Conservation (phyloP, 768 basidiomycete genomes). For the Xerocomus potaroensis region DNA sequence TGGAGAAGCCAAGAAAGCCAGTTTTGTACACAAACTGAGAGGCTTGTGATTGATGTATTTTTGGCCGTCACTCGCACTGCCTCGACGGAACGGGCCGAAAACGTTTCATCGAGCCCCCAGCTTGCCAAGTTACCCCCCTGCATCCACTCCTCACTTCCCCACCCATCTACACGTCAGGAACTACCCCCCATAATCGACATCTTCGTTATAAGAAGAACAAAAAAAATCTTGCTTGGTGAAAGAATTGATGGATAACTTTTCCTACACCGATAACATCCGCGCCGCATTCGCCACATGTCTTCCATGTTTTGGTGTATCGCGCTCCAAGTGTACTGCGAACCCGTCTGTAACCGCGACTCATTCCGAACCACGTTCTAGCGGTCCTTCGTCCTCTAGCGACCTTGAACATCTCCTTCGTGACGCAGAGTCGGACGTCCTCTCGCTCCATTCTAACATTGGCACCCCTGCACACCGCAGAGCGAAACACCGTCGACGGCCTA, state of each 20-base stretch:
- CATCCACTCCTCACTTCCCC: no score
- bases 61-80: no score
- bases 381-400: conserved; percentile 29
- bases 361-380: conserved; percentile 27
- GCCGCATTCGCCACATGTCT: conserved; percentile 59
- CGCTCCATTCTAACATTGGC: conserved; percentile 62
- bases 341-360: conserved; percentile 4
- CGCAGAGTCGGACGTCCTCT: conserved; percentile 55
- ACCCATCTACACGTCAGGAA: no score
- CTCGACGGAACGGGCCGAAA: no score
- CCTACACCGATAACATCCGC: conserved; percentile 59
- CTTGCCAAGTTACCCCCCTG: no score
- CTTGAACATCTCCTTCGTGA: conserved; percentile 50
- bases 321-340: conserved; percentile 26
- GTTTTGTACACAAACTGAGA: no score
- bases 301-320: conserved; percentile 47
- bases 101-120: no score
- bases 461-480: conserved; percentile 24
- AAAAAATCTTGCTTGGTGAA: no score
- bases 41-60: no score
- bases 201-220: no score
- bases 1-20: no score
- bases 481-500: conserved; percentile 33
- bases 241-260: conserved; percentile 49
- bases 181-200: no score